These are phyloP conservation scores for Lepidium aucheri DNA, from an alignment of 345 rosid species.

Conservation along the genomic window DNA sequence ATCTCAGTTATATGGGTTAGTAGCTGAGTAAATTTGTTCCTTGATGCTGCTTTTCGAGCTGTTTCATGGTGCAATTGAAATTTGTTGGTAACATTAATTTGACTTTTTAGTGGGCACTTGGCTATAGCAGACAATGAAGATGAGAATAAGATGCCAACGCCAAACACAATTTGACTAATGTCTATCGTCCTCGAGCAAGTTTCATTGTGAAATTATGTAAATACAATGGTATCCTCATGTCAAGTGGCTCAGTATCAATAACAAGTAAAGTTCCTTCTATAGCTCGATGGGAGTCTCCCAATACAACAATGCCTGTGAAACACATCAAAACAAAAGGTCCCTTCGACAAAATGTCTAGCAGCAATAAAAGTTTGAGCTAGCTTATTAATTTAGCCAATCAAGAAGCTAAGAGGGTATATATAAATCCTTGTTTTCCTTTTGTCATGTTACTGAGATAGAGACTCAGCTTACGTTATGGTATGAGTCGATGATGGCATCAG, in stretches of 20 bases:
- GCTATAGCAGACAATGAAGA: not conserved
- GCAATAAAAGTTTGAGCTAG: not conserved
- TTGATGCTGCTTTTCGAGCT: not conserved
- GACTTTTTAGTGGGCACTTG: not conserved
- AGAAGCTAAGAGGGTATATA: not conserved
- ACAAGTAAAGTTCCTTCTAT: conserved; percentile 18
- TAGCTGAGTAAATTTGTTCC: not conserved
- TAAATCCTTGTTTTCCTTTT: not conserved
- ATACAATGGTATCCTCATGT: not conserved
- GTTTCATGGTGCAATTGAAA: not conserved
- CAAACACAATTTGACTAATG: not conserved
- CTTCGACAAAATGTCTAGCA: conserved; percentile 2
- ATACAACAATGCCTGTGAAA: conserved; percentile 28
- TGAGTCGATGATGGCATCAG: conserved; percentile 82
- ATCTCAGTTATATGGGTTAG: not conserved
- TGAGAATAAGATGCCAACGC: not conserved
- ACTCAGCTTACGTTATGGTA: conserved; percentile 64
- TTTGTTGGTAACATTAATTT: too few species aligned
- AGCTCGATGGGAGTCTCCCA: conserved; percentile 30
- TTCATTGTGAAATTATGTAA: not conserved
- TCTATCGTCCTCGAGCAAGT: not conserved
- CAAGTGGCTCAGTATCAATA: not conserved
- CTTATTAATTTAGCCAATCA: conserved; percentile 10
- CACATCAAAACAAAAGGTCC: not conserved
- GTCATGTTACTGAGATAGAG: not conserved